Conservation (phyloP, 2,329 filamentous ascomycete species). For the Xylaria polymorpha region DNA sequence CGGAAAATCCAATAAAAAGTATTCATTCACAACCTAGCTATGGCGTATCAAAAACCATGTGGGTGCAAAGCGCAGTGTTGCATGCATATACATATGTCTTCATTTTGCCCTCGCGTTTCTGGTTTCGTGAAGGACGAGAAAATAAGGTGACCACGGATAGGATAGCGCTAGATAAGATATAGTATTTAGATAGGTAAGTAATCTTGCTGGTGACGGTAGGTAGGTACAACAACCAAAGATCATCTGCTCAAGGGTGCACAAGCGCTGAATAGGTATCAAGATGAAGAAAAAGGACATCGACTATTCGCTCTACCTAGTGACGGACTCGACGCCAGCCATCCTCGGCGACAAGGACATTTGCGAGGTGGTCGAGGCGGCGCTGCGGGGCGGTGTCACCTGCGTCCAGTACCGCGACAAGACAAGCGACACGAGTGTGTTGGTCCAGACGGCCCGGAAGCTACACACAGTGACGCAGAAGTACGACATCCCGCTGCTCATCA, state of each 20-base stretch:
- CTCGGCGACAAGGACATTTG: constrained; percentile 77
- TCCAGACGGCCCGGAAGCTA: constrained; percentile 76
- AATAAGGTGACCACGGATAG: constrained; percentile 15
- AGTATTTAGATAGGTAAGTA: neutral
- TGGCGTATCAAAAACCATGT: neutral
- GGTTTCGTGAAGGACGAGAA: constrained; percentile 7
- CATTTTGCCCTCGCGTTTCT: neutral
- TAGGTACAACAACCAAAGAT: constrained; percentile 1
- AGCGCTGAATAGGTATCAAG: constrained; percentile 17
- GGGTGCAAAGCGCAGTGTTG: constrained; percentile 2
- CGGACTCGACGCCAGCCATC: constrained; percentile 88
- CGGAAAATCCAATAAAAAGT: constrained; percentile 36
- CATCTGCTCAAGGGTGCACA: neutral
- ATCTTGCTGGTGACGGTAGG: neutral
- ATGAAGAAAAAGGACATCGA: constrained; percentile 64
- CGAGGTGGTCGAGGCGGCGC: constrained; percentile 77
- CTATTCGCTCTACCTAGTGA: constrained; percentile 90
- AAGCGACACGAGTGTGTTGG: constrained; percentile 76
- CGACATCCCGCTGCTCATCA: constrained; percentile 86
- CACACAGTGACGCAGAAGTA: constrained; percentile 76
- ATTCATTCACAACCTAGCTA: constrained; percentile 8
- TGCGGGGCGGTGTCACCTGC: constrained; percentile 83
- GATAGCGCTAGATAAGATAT: constrained; percentile 20
- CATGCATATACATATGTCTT: neutral
- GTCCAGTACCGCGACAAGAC: constrained; percentile 94